Evolutionary conservation across 352 stramenopile species (phyloP).

Genomic region (Aphanomyces euteiches): DNA sequence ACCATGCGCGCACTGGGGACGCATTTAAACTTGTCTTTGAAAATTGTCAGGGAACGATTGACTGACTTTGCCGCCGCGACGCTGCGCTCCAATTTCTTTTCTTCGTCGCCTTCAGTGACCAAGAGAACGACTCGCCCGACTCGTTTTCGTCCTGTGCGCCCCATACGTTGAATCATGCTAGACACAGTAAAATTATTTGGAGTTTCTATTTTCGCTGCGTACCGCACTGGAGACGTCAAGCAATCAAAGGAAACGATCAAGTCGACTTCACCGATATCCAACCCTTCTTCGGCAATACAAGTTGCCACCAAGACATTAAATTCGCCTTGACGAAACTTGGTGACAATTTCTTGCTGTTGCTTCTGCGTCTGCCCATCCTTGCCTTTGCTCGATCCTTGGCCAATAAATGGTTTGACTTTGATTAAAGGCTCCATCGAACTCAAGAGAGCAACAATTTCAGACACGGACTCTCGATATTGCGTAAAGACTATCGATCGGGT

Average conservation of each 20-base stretch:
- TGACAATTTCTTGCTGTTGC: slow-evolving; percentile 93
- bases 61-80: slow-evolving; percentile 76
- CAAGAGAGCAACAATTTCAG: slow-evolving; percentile 89
- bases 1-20: slow-evolving; percentile 71
- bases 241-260: slow-evolving; percentile 93
- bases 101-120: slow-evolving; percentile 85
- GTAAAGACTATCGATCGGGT: slow-evolving; percentile 98
- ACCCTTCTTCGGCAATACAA: slow-evolving; percentile 94
- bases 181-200: neutral
- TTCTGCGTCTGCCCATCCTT: slow-evolving; percentile 91
- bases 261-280: slow-evolving; percentile 95
- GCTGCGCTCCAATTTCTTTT: slow-evolving; percentile 82
- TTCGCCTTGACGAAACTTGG: slow-evolving; percentile 75
- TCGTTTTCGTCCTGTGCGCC: slow-evolving; percentile 94
- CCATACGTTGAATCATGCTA: slow-evolving; percentile 91
- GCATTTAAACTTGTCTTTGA: slow-evolving; percentile 88
- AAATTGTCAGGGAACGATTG: slow-evolving; percentile 77
- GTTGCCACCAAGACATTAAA: slow-evolving; percentile 94
- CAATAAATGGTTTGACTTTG: slow-evolving; percentile 91
- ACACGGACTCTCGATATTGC: slow-evolving; percentile 93
- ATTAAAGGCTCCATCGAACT: slow-evolving; percentile 65
- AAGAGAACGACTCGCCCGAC: slow-evolving; percentile 88
- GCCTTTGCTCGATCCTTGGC: slow-evolving; percentile 78
- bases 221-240: slow-evolving; percentile 91
- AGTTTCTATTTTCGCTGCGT: slow-evolving; percentile 41